phyloP scores from a whole-genome alignment of 1,284 basidiomycete species.

The Pseudozyma thailandica region DNA sequence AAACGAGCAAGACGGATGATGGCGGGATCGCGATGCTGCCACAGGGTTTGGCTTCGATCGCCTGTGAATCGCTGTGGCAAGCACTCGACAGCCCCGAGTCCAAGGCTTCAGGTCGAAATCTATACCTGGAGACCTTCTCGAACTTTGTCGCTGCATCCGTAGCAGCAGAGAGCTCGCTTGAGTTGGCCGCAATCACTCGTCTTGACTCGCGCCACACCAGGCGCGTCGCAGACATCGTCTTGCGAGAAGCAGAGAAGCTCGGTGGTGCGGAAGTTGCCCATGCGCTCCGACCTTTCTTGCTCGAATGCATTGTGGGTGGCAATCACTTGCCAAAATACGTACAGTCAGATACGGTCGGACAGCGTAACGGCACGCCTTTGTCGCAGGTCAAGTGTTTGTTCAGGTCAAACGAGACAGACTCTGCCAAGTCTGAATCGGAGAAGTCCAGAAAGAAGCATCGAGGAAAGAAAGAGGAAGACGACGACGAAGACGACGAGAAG shows the following conservation, averaged over 20 bases:
- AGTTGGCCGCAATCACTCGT: constrained; percentile 25
- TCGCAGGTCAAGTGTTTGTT: constrained; percentile 24
- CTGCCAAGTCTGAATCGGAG: neutral
- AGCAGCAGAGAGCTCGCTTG: neutral
- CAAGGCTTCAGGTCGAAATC: constrained; percentile 19
- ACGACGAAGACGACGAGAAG: constrained; percentile 28
- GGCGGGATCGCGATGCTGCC: constrained; percentile 1
- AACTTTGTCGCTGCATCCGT: constrained; percentile 33
- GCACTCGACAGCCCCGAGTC: constrained; percentile 21
- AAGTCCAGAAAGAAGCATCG: constrained; percentile 33
- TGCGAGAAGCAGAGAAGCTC: constrained; percentile 5
- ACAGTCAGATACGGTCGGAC: neutral
- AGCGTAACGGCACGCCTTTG: constrained; percentile 12
- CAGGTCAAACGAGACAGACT: constrained; percentile 12
- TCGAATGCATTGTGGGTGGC: constrained; percentile 19
- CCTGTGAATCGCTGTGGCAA: constrained; percentile 26
- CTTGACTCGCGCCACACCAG: constrained; percentile 20
- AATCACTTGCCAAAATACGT: constrained; percentile 15
- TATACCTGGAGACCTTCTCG: constrained; percentile 23
- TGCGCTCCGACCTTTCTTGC: constrained; percentile 20
- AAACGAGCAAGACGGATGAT: neutral
- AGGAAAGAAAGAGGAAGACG: constrained; percentile 67
- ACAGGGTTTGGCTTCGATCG: constrained; percentile 21
- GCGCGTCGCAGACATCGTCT: constrained; percentile 22
- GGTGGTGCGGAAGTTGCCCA: constrained; percentile 5